These are phyloP conservation scores for Torulaspora indica DNA, from an alignment of 805 yeast species.

Conservation along the genomic window DNA sequence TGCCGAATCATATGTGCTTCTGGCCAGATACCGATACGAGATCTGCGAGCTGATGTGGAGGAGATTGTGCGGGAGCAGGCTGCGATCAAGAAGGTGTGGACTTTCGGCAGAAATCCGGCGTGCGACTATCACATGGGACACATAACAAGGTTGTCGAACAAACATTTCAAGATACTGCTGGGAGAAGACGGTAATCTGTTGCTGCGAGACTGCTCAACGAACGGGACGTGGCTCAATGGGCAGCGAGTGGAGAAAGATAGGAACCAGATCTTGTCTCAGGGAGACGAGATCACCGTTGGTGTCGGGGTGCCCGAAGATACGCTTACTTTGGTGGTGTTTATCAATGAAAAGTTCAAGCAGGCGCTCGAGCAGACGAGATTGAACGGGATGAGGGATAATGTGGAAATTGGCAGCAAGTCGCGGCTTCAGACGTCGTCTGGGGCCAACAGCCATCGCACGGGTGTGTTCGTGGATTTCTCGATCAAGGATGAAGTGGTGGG, in stretches of 20 bases:
- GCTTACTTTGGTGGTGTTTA: constrained; percentile 44
- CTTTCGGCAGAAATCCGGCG: constrained; percentile 62
- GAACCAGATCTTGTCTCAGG: constrained; percentile 78
- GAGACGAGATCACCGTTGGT: constrained; percentile 91
- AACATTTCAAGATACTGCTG: constrained; percentile 69
- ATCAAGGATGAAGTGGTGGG: constrained; percentile 84
- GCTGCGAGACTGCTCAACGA: constrained; percentile 69
- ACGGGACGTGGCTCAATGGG: constrained; percentile 86
- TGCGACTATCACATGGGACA: constrained; percentile 62
- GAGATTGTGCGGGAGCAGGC: constrained; percentile 25
- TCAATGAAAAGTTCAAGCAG: constrained; percentile 38
- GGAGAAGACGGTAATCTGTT: constrained; percentile 49
- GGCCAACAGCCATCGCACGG: constrained; percentile 26
- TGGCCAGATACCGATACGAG: constrained; percentile 48
- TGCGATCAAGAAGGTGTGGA: constrained; percentile 47
- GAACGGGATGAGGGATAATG: constrained; percentile 7
- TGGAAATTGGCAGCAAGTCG: constrained; percentile 1
- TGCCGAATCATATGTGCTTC: constrained; percentile 58
- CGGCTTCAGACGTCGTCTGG: constrained; percentile 11
- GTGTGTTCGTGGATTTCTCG: constrained; percentile 66
- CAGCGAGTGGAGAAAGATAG: constrained; percentile 66
- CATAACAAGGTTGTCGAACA: constrained; percentile 65
- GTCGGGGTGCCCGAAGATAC: constrained; percentile 74
- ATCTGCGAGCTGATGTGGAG: constrained; percentile 39
- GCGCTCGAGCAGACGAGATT: constrained; percentile 21